These are phyloP conservation scores for Fraxinus xanthoxyloides DNA, from an alignment of 305 asterid species.

Conservation along the genomic window DNA sequence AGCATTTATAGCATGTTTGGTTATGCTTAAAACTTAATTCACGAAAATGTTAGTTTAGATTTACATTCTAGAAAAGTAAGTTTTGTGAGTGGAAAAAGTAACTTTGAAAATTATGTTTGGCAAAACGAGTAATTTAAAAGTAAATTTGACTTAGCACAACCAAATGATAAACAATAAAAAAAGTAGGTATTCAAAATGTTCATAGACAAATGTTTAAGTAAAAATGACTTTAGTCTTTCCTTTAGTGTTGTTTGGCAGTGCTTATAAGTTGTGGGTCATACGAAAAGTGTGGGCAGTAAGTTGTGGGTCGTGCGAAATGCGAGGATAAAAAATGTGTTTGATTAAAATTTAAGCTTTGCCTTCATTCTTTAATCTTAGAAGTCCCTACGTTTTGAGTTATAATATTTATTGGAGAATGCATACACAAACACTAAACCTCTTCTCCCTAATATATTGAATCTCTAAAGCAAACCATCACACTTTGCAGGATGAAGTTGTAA, in stretches of 20 bases:
- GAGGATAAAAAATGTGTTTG: neutral
- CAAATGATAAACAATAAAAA: neutral
- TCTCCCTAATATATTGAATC: neutral
- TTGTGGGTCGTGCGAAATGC: neutral
- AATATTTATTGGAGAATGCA: neutral
- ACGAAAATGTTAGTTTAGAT: neutral
- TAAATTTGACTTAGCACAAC: neutral
- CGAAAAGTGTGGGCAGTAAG: neutral
- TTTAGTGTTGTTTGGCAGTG: neutral
- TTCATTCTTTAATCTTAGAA: neutral
- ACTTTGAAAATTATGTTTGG: neutral
- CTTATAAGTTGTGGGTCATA: neutral
- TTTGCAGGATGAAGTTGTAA: slow-evolving; percentile 89
- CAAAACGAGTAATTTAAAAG: neutral
- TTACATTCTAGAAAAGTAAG: neutral
- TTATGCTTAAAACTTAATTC: neutral
- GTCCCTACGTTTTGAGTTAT: neutral
- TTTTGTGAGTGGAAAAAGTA: neutral
- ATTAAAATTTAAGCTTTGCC: neutral
- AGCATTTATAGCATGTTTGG: neutral
- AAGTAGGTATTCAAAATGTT: too few species aligned
- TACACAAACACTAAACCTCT: neutral
- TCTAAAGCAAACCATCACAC: neutral
- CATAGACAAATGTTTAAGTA: neutral
- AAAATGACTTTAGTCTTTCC: neutral